phyloP scores from a whole-genome alignment of 306 rosid species.

The Prunus mongolica region DNA sequence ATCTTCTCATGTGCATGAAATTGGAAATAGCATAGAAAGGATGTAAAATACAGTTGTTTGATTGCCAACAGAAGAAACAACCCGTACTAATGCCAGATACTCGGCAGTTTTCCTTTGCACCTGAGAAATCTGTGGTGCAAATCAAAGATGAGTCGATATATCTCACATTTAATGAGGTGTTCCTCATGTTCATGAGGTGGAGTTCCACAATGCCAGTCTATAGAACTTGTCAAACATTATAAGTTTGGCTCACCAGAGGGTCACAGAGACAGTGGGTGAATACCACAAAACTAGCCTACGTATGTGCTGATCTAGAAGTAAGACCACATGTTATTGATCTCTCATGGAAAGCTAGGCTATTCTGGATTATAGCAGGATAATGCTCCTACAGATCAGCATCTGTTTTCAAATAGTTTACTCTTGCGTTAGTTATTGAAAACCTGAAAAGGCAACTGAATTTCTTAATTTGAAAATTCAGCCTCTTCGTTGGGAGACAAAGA shows the following conservation, averaged over 20 bases:
- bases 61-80: not conserved
- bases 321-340: not conserved
- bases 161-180: constrained; percentile 1
- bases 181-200: not conserved
- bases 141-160: not conserved
- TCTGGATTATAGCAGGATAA: not conserved
- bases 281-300: not conserved
- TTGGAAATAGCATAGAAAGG: not conserved
- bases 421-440: not conserved
- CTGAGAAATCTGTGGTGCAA: not conserved
- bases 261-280: not conserved
- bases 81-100: not conserved
- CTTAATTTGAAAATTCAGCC: not conserved
- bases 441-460: not conserved
- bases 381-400: not conserved
- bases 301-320: not conserved
- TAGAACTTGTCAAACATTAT: constrained; percentile 2
- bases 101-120: not conserved
- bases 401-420: not conserved
- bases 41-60: not conserved
- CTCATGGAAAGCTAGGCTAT: not conserved
- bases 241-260: not conserved
- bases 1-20: not conserved
- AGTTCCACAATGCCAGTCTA: not conserved
- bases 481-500: constrained; percentile 1